Percentiles rank a stretch among this genome's conserved stretches.
Evolutionary conservation across 805 yeast species (phyloP).

Genomic region (Barnettozyma wickerhamii): DNA sequence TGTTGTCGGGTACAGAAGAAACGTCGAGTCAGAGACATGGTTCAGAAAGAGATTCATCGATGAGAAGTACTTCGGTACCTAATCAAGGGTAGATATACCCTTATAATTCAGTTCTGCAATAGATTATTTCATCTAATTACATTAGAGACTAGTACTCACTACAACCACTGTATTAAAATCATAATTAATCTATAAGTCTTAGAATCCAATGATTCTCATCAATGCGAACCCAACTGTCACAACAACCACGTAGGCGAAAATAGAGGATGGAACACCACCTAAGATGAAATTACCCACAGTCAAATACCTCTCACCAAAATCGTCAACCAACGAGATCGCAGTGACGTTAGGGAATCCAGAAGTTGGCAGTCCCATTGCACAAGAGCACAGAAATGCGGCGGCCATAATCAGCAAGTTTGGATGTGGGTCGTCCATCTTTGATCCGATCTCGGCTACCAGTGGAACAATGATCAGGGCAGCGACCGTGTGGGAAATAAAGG

Average conservation of each 20-base stretch:
- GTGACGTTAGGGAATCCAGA: constrained; percentile 98
- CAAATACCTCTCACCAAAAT: constrained; percentile 84
- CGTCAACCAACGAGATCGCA: constrained; percentile 92
- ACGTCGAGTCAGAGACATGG: constrained; percentile 51
- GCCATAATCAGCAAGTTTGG: constrained; percentile 75
- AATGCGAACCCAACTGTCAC: constrained; percentile 76
- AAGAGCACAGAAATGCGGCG: constrained; percentile 70
- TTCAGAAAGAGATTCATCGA: constrained; percentile 70
- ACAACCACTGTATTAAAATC: no score
- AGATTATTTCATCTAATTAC: no score
- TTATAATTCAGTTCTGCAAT: background rate
- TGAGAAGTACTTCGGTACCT: constrained; percentile 71
- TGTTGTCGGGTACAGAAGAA: constrained; percentile 46
- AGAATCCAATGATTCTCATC: constrained; percentile 57
- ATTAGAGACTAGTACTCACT: no score
- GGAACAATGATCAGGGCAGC: constrained; percentile 94
- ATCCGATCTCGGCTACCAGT: constrained; percentile 85
- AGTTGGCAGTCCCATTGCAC: constrained; percentile 97
- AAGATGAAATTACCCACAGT: constrained; percentile 83
- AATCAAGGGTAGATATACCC: background rate
- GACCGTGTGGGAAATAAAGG: constrained; percentile 95
- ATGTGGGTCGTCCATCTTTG: constrained; percentile 66
- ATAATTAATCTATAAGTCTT: constrained; percentile 1
- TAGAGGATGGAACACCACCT: constrained; percentile 85
- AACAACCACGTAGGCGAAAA: constrained; percentile 67